phyloP scores from a whole-genome alignment of 2,329 filamentous ascomycete genomes.

The Scolecobasidium constrictum region DNA sequence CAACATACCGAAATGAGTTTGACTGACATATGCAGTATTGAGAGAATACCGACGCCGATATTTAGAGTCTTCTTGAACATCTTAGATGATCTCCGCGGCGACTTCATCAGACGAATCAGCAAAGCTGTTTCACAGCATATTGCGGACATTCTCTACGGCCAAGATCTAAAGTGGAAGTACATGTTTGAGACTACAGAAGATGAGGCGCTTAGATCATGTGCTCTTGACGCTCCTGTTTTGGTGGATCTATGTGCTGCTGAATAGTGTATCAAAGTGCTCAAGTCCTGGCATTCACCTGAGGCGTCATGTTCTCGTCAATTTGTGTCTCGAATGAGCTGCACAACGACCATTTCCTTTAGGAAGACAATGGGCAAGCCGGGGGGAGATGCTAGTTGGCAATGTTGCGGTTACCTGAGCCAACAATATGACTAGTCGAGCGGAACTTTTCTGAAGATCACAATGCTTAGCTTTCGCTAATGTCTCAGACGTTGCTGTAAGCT shows the following conservation, averaged over 20 bases:
- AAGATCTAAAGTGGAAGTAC: neutral
- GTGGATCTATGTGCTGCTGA: neutral
- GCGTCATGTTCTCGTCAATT: too few species aligned
- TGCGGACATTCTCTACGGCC: neutral
- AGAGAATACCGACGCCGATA: neutral
- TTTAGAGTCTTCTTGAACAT: neutral
- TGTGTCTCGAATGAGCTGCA: too few species aligned
- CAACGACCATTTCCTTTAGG: too few species aligned
- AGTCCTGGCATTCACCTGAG: too few species aligned
- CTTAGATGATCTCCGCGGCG: neutral
- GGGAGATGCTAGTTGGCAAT: too few species aligned
- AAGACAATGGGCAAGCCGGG: too few species aligned
- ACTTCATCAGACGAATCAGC: neutral
- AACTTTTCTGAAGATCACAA: too few species aligned
- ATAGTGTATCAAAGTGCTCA: too few species aligned
- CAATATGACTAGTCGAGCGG: too few species aligned
- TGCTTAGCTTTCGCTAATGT: too few species aligned
- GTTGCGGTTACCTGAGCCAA: too few species aligned
- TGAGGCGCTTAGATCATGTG: neutral
- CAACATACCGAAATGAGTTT: neutral
- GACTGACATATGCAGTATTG: neutral
- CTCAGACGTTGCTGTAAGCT: too few species aligned
- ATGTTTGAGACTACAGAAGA: neutral
- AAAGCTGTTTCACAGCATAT: neutral
- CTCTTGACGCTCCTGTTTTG: neutral